Evolutionary conservation across 169 alveolate genomes (phyloP).

Genomic region (Babesia caballi): DNA sequence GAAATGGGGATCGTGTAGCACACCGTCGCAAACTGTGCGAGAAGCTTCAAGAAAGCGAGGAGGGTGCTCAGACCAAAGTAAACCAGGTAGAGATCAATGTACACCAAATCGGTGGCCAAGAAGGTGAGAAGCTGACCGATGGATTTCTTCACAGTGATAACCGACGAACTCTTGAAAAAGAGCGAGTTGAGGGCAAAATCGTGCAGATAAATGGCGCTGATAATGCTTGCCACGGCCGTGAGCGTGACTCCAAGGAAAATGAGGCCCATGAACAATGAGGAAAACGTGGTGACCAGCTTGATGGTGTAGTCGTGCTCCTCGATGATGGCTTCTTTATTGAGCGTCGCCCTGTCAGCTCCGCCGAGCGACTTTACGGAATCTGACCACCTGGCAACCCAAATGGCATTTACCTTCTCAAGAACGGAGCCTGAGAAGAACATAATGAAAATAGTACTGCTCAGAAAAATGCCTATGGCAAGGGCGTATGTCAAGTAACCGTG

Average conservation of each 20-base stretch:
- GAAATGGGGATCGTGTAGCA: neutral
- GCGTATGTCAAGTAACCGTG: neutral
- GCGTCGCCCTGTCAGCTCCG: neutral
- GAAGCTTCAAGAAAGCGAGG: neutral
- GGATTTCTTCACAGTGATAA: conserved; percentile 13
- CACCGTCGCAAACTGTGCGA: conserved; percentile 7
- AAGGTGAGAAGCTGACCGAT: conserved; percentile 22
- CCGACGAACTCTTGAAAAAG: conserved; percentile 22
- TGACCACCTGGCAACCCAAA: conserved; percentile 12
- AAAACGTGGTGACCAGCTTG: neutral
- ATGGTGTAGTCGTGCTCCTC: neutral
- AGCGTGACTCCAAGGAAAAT: neutral
- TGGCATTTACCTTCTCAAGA: neutral
- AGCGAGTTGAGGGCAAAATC: conserved; percentile 13
- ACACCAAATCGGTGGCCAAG: conserved; percentile 11
- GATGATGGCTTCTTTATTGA: neutral
- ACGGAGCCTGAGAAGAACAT: neutral
- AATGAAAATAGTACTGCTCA: neutral
- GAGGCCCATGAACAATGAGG: neutral
- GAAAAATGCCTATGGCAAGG: neutral
- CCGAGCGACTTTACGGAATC: conserved; percentile 3
- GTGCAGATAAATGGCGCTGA: neutral
- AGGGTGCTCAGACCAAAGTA: neutral
- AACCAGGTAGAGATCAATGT: conserved; percentile 8
- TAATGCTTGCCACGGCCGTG: neutral